phyloP scores from a whole-genome alignment of 192 early-diverging fungal species.

The Coemansia sp. region DNA sequence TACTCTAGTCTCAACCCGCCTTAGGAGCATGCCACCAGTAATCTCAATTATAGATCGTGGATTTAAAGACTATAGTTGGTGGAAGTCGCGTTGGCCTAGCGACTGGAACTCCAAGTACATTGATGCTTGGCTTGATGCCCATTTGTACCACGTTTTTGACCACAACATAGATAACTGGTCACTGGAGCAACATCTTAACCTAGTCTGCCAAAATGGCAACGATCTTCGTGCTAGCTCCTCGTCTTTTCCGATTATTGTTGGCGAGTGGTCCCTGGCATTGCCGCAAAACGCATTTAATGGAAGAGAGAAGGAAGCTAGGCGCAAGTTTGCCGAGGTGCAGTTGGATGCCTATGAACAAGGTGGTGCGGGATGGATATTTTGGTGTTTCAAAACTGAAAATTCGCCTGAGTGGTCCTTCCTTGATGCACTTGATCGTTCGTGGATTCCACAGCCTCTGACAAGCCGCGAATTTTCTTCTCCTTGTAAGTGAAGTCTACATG shows the following conservation, averaged over 20 bases:
- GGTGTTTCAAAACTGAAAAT: conserved; percentile 73
- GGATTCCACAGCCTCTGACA: conserved; percentile 58
- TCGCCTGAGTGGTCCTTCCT: conserved; percentile 74
- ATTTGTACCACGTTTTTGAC: conserved; percentile 57
- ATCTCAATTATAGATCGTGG: conserved; percentile 49
- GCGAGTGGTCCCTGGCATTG: conserved; percentile 69
- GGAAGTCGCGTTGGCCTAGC: conserved; percentile 46
- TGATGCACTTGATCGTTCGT: conserved; percentile 62
- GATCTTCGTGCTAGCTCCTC: conserved; percentile 48
- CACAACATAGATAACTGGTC: conserved; percentile 41
- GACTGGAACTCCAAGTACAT: conserved; percentile 49
- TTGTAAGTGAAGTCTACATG: background rate
- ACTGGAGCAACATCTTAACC: conserved; percentile 35
- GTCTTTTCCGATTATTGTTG: conserved; percentile 65
- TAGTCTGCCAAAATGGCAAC: conserved; percentile 36
- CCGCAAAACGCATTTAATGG: conserved; percentile 64
- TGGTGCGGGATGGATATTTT: conserved; percentile 67
- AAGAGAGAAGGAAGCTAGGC: conserved; percentile 56
- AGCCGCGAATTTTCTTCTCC: conserved; percentile 36
- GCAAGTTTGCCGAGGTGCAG: conserved; percentile 61
- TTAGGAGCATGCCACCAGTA: conserved; percentile 35
- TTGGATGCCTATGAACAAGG: conserved; percentile 65
- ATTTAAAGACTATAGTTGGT: conserved; percentile 51
- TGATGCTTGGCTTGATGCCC: conserved; percentile 51
- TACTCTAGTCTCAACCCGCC: conserved; percentile 24